Evolutionary conservation across 805 yeast species (phyloP).

Genomic region (Ogataea chonburiensis): DNA sequence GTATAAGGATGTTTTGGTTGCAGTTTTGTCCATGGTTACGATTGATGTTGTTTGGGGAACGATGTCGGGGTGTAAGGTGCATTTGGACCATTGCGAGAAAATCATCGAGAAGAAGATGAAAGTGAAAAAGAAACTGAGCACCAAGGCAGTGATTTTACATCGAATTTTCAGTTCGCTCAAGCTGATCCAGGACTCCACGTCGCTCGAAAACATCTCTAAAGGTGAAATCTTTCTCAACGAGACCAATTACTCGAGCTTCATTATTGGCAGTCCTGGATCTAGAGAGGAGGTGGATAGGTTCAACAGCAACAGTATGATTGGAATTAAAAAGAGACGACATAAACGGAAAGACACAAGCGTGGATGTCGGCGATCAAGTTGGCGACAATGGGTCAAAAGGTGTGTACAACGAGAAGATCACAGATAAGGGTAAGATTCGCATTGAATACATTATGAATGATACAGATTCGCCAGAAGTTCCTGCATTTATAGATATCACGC

Average conservation of each 20-base stretch:
- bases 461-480: conserved; percentile 34
- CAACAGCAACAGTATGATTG: conserved; percentile 25
- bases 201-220: conserved; percentile 38
- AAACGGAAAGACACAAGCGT: conserved; percentile 2
- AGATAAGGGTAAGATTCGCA: conserved; percentile 47
- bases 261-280: conserved; percentile 31
- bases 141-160: conserved; percentile 76
- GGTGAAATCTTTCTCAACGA: conserved; percentile 37
- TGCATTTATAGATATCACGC: conserved; percentile 43
- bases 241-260: conserved; percentile 33
- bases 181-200: conserved; percentile 74
- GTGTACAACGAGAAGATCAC: conserved; percentile 43
- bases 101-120: conserved; percentile 69
- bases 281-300: conserved; percentile 27
- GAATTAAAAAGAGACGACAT: conserved; percentile 21
- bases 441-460: conserved; percentile 40
- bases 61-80: conserved; percentile 78
- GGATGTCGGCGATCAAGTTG: not conserved
- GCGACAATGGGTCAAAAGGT: conserved; percentile 24
- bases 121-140: conserved; percentile 61
- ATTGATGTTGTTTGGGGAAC: conserved; percentile 91
- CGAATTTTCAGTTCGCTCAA: conserved; percentile 74
- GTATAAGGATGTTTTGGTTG: conserved; percentile 81
- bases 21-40: conserved; percentile 81
- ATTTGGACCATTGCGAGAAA: conserved; percentile 72